A percentile compares a stretch with the other conserved stretches of the same genome.
These are phyloP conservation scores for Camptophora hylomeconis DNA, from an alignment of 2,329 filamentous ascomycete genomes.

Conservation along the genomic window DNA sequence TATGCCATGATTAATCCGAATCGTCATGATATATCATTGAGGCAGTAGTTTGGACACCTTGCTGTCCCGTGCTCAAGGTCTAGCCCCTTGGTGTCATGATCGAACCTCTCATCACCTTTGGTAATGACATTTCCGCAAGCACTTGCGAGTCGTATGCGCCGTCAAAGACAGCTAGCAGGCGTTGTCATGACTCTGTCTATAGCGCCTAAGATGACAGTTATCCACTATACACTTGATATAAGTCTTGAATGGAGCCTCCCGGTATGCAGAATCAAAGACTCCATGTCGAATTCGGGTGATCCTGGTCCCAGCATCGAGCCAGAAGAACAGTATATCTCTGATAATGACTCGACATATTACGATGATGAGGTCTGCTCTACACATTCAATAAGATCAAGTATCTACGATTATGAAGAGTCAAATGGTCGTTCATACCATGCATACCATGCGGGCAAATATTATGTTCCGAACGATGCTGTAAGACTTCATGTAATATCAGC, in stretches of 20 bases:
- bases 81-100: too few relatives aligned
- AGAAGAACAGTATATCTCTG: not conserved
- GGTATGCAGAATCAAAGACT: not conserved
- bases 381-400: not conserved
- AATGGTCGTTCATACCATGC: conserved; percentile 2
- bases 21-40: too few relatives aligned
- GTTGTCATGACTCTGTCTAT: too few relatives aligned
- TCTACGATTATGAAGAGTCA: not conserved
- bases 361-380: too few relatives aligned
- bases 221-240: not conserved
- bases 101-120: not conserved
- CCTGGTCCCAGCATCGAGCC: too few relatives aligned
- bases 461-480: conserved; percentile 29
- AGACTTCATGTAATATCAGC: conserved; percentile 17
- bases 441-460: conserved; percentile 23
- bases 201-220: too few relatives aligned
- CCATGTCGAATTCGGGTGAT: not conserved
- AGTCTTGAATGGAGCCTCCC: not conserved
- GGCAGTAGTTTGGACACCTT: too few relatives aligned
- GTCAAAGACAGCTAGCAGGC: too few relatives aligned
- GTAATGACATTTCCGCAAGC: not conserved
- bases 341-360: conserved; percentile 1
- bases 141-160: not conserved
- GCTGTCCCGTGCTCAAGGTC: too few relatives aligned
- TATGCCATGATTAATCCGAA: too few relatives aligned